These are phyloP conservation scores for Fusarium liriodendri DNA, from an alignment of 2,329 filamentous ascomycete genomes.

Conservation along the genomic window DNA sequence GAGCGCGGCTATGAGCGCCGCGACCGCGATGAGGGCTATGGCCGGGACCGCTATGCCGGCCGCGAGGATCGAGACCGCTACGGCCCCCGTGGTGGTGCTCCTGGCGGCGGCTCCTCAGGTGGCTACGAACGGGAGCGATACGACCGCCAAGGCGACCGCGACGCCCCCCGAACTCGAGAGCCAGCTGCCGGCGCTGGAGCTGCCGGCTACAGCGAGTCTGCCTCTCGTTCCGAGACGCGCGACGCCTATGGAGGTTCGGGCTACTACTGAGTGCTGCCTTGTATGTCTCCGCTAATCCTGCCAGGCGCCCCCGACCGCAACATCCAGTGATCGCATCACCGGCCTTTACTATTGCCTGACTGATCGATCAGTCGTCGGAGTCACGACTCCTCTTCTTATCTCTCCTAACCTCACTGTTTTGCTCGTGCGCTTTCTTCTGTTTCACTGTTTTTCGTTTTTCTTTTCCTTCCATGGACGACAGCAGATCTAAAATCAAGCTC, in stretches of 20 bases:
- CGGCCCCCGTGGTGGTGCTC: constrained; percentile 49
- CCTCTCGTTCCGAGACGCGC: constrained; percentile 56
- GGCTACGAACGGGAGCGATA: constrained; percentile 63
- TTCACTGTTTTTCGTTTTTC: constrained; percentile 40
- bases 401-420: constrained; percentile 42
- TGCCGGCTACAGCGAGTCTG: constrained; percentile 55
- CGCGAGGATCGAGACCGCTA: constrained; percentile 61
- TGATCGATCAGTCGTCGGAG: constrained; percentile 32
- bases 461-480: constrained; percentile 46
- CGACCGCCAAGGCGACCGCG: constrained; percentile 58
- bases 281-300: constrained; percentile 44
- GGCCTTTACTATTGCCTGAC: constrained; percentile 21
- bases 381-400: constrained; percentile 43
- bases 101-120: constrained; percentile 54
- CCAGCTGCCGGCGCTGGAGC: constrained; percentile 49
- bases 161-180: constrained; percentile 54
- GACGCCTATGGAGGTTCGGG: constrained; percentile 58
- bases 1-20: constrained; percentile 69
- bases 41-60: constrained; percentile 54
- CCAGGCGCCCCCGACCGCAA: constrained; percentile 47
- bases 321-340: constrained; percentile 36
- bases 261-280: constrained; percentile 32
- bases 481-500: constrained; percentile 45
- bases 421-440: constrained; percentile 43
- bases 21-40: constrained; percentile 52